These are phyloP conservation scores for Dothistroma pini DNA, from an alignment of 2,329 filamentous ascomycete genomes.

Conservation along the genomic window DNA sequence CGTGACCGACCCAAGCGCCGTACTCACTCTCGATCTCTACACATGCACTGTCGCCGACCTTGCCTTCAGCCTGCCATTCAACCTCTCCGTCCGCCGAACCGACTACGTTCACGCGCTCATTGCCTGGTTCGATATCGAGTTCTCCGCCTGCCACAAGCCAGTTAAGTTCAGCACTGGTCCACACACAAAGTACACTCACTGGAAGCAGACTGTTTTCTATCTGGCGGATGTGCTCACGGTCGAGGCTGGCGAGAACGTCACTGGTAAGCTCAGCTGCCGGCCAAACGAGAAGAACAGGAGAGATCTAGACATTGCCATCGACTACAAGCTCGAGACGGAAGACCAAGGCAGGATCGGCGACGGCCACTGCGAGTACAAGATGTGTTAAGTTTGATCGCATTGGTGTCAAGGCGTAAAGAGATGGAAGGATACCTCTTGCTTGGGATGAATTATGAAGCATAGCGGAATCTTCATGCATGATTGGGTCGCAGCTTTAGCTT, in stretches of 20 bases:
- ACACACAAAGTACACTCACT: slow-evolving; percentile 99
- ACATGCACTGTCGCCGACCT: slow-evolving; percentile 85
- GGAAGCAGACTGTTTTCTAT: slow-evolving; percentile 99
- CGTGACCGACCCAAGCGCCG: slow-evolving; percentile 81
- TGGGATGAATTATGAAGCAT: slow-evolving; percentile 21
- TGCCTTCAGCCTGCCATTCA: slow-evolving; percentile 75
- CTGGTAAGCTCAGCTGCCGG: slow-evolving; percentile 71
- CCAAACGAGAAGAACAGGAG: slow-evolving; percentile 93
- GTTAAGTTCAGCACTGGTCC: slow-evolving; percentile 95
- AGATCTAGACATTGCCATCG: slow-evolving; percentile 86
- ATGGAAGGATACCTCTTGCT: slow-evolving; percentile 8
- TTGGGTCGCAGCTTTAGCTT: slow-evolving; percentile 38
- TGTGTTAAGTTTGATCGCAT: slow-evolving; percentile 41
- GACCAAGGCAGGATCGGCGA: slow-evolving; percentile 66
- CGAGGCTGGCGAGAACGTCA: slow-evolving; percentile 76
- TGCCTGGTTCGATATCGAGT: slow-evolving; percentile 99
- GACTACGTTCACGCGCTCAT: slow-evolving; percentile 97
- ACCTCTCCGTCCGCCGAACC: slow-evolving; percentile 71
- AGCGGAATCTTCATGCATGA: not conserved
- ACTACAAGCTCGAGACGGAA: slow-evolving; percentile 74
- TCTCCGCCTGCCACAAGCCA: slow-evolving; percentile 96
- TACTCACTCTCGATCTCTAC: slow-evolving; percentile 90
- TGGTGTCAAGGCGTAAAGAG: slow-evolving; percentile 15
- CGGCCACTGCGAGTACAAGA: slow-evolving; percentile 76
- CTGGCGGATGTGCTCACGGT: slow-evolving; percentile 89